These are phyloP conservation scores for Thelonectria blattea DNA, from an alignment of 2,329 filamentous ascomycete genomes.

Conservation along the genomic window DNA sequence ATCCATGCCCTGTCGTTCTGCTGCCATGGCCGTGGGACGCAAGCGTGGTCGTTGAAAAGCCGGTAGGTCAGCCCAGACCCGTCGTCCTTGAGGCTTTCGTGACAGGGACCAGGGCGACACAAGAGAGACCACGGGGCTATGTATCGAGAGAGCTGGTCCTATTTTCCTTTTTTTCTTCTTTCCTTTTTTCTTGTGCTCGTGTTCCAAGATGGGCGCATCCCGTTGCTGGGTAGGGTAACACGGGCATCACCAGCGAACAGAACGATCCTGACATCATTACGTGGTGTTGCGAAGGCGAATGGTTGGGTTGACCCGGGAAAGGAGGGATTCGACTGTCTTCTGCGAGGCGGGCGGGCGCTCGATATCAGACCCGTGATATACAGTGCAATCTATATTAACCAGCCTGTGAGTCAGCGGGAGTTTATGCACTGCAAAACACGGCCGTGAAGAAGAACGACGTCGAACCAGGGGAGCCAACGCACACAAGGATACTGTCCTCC, in stretches of 20 bases:
- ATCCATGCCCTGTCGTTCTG: constrained; percentile 11
- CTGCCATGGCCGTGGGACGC: constrained; percentile 26
- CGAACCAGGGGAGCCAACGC: background rate
- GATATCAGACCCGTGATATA: constrained; percentile 1
- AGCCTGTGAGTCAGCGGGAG: background rate
- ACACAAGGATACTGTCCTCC: background rate
- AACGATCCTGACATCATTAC: background rate
- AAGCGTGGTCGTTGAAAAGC: constrained; percentile 1
- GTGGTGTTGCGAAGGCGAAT: background rate
- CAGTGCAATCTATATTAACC: constrained; percentile 2
- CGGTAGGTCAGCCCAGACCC: constrained; percentile 18
- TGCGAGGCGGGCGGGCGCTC: too few species aligned
- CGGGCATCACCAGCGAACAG: background rate
- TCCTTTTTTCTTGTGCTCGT: background rate
- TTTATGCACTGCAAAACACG: background rate
- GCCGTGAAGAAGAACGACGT: background rate
- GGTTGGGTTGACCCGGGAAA: background rate
- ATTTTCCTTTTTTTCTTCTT: background rate
- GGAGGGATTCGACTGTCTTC: background rate
- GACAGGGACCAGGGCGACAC: constrained; percentile 14
- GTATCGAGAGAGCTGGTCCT: background rate
- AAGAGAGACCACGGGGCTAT: constrained; percentile 8
- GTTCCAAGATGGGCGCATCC: background rate
- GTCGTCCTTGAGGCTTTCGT: background rate
- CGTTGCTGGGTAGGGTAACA: constrained; percentile 1